phyloP scores from a whole-genome alignment of 1,284 basidiomycete genomes.

The Trametes polyzona region DNA sequence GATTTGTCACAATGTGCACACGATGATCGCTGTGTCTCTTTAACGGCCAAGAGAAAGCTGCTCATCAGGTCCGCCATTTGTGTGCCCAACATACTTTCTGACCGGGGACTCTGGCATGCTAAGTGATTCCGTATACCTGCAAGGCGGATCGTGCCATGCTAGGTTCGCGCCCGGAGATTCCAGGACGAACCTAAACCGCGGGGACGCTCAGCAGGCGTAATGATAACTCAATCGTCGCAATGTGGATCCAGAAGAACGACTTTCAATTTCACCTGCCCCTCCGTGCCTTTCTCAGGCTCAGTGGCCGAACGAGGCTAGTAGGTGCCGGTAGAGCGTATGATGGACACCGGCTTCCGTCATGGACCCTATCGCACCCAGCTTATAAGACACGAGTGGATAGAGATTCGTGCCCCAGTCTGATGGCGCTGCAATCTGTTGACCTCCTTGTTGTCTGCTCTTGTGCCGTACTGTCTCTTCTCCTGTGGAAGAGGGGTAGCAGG shows the following conservation, averaged over 20 bases:
- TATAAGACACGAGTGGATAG: too few species aligned
- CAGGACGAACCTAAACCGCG: not conserved
- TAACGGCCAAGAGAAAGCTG: too few species aligned
- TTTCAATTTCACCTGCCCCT: not conserved
- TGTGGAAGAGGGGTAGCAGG: conserved; percentile 3
- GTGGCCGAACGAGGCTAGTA: conserved; percentile 3
- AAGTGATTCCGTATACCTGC: too few species aligned
- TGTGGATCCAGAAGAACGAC: conserved; percentile 7
- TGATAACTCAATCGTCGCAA: not conserved
- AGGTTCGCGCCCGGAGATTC: too few species aligned
- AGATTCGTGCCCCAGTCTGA: not conserved
- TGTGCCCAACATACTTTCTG: too few species aligned
- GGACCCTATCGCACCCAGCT: too few species aligned
- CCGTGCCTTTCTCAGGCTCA: not conserved
- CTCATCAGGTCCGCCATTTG: too few species aligned
- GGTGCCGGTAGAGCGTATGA: not conserved
- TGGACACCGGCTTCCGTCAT: not conserved
- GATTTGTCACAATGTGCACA: too few species aligned
- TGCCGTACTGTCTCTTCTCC: not conserved
- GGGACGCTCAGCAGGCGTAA: not conserved
- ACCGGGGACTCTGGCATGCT: too few species aligned
- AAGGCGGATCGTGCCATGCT: too few species aligned
- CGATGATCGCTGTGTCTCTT: too few species aligned
- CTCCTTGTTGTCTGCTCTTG: conserved; percentile 8
- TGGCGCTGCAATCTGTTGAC: conserved; percentile 6